Evolutionary conservation across 1,284 basidiomycete species (phyloP), one percentile per base, ranked within the genome.

Genomic region (Serendipita sp.): DNA sequence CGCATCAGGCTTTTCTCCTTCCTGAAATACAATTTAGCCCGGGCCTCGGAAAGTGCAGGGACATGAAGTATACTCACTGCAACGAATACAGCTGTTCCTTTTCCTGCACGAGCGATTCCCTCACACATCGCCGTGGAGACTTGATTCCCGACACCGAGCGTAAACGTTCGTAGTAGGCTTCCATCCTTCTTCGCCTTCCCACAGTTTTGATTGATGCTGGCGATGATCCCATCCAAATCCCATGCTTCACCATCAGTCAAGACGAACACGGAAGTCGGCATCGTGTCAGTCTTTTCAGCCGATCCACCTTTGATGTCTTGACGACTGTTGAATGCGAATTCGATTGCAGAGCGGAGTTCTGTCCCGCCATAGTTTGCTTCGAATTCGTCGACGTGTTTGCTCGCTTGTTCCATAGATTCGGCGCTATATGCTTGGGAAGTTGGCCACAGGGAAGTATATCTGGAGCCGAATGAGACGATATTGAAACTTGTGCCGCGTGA

Each of bases 371-470:
- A 62, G 44, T 62, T 29, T 12, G 61, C 61, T 5, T 34, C 5
- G 35, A 62, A 42, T 4, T 30, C 8, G 10, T 62, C 61, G 12
- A 62, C 61, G 38, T 49, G n/a, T 10, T 29, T 17, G 22, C 26
- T 55, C 12, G 80, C 79, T 32, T 69, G 45, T 0, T 62, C 50
- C 63, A 82, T 63, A 4, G 69, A 71, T 0, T 5, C 17, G 62
- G 72, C 69, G 62, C 70, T 64, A 60, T 79, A 80, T 0, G 26
- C 10, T 8, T 63, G 64, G 62, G 79, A 78, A 1, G 45, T 43
- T 0, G 22, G 42, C 77, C 78, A 81, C n/a, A 79, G 64, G 22
- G 22, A 22, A 1, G 22, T 22, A 22, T 22, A 22, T 22, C 22
- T 22, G 22, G 22, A 22, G 22, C 22, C 22, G 22, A 22, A 22